Percentiles rank a stretch among this genome's conserved stretches.
Conservation (phyloP, 768 basidiomycete genomes). For the Candolleomyces eurysporus region DNA sequence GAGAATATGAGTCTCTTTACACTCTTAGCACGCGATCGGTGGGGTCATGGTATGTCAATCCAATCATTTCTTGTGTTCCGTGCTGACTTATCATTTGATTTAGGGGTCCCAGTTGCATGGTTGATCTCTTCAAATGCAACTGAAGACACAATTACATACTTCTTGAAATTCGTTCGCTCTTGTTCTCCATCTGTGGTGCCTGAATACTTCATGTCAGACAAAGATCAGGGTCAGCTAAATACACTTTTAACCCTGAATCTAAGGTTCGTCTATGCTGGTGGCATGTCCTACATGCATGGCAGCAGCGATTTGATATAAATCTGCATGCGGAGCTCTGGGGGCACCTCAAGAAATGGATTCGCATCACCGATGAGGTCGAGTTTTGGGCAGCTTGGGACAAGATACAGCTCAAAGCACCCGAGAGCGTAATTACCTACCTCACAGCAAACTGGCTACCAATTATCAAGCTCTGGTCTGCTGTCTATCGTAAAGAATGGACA, state of each 20-base stretch:
- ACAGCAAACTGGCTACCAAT: constrained; percentile 13
- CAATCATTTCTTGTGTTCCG: background rate
- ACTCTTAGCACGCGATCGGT: constrained; percentile 8
- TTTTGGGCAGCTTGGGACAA: constrained; percentile 16
- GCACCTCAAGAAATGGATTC: constrained; percentile 19
- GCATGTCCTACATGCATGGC: constrained; percentile 31
- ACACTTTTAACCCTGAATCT: background rate
- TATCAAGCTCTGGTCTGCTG: constrained; percentile 20
- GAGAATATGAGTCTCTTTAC: constrained; percentile 10
- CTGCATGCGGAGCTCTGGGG: constrained; percentile 18
- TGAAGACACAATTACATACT: constrained; percentile 15
- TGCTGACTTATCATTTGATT: background rate
- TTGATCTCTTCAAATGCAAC: constrained; percentile 17
- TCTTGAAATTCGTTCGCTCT: constrained; percentile 1
- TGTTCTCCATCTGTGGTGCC: background rate
- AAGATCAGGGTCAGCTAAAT: constrained; percentile 5
- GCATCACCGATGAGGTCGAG: constrained; percentile 12
- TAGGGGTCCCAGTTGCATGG: constrained; percentile 18
- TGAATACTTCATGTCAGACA: constrained; percentile 5
- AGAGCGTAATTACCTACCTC: constrained; percentile 17
- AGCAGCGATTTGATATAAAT: constrained; percentile 19
- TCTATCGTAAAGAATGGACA: constrained; percentile 11
- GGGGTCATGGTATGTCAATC: constrained; percentile 6
- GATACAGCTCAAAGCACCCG: constrained; percentile 11
- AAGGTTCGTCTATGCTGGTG: constrained; percentile 23